Conservation (phyloP, 805 yeast species). For the Suhomyces faveliae region DNA sequence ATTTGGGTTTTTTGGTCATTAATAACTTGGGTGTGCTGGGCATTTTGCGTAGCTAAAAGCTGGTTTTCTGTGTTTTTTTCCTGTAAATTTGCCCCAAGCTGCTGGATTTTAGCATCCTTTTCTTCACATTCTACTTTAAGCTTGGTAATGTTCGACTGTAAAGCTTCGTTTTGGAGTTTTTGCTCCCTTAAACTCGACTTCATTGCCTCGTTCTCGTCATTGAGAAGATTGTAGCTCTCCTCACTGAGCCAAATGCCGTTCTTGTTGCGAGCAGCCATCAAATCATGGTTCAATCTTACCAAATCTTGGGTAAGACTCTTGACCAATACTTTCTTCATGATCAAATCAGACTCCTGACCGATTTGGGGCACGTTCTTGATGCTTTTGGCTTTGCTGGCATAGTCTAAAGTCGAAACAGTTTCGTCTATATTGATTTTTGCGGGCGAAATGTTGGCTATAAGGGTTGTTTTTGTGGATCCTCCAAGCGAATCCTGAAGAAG, state of each 20-base stretch:
- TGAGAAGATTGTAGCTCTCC: conserved; percentile 44
- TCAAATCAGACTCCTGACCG: conserved; percentile 39
- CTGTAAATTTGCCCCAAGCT: neutral
- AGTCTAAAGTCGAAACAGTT: conserved; percentile 80
- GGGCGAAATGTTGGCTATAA: conserved; percentile 86
- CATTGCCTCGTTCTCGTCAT: conserved; percentile 27
- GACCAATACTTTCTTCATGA: conserved; percentile 52
- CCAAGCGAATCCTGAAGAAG: conserved; percentile 80
- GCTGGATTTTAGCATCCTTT: neutral
- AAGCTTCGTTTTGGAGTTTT: conserved; percentile 20
- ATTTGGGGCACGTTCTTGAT: conserved; percentile 62
- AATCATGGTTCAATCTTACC: conserved; percentile 56
- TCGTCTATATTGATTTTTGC: conserved; percentile 77
- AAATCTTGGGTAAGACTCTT: conserved; percentile 54
- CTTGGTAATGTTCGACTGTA: neutral
- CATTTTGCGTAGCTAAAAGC: neutral
- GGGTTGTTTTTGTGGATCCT: conserved; percentile 81
- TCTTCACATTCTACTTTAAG: neutral
- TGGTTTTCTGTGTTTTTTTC: neutral
- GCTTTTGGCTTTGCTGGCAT: conserved; percentile 83
- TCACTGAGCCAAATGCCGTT: conserved; percentile 68
- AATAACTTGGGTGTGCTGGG: neutral
- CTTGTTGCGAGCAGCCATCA: conserved; percentile 58
- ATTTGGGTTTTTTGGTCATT: conserved; percentile 6
- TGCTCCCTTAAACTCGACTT: conserved; percentile 21